A percentile compares a stretch with the other conserved stretches of the same genome.
Conservation (phyloP, 352 stramenopile genomes). For the Phytopythium chamaehyphon region DNA sequence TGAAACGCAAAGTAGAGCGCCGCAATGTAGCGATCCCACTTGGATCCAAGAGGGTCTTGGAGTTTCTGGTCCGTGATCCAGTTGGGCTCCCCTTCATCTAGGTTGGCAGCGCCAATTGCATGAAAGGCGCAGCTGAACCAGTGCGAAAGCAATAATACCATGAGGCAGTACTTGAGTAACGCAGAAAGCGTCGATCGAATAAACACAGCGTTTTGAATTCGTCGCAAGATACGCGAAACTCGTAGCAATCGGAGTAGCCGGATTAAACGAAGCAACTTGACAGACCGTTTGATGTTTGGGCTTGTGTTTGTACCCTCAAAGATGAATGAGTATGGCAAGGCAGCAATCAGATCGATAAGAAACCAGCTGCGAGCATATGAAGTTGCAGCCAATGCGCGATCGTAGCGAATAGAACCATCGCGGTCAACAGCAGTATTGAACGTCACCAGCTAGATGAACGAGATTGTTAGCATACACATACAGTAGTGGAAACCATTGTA, state of each 20-base stretch:
- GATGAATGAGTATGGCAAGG: constrained; percentile 47
- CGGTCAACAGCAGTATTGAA: constrained; percentile 56
- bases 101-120: constrained; percentile 27
- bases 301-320: constrained; percentile 21
- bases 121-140: constrained; percentile 75
- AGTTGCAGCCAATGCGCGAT: constrained; percentile 26
- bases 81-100: constrained; percentile 11
- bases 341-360: constrained; percentile 37
- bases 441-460: constrained; percentile 24
- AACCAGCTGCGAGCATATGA: constrained; percentile 52
- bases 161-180: constrained; percentile 63
- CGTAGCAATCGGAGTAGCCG: constrained; percentile 62
- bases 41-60: constrained; percentile 21
- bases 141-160: constrained; percentile 66
- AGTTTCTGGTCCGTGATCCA: constrained; percentile 46
- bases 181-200: constrained; percentile 67
- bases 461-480: neutral
- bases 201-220: constrained; percentile 63
- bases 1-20: constrained; percentile 69
- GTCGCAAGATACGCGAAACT: constrained; percentile 59
- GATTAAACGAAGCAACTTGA: constrained; percentile 61
- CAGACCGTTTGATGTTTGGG: constrained; percentile 28
- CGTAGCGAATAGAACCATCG: constrained; percentile 44
- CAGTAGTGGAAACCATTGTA: too few species aligned
- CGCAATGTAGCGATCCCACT: constrained; percentile 60